Evolutionary conservation across 352 stramenopile species (phyloP).

Genomic region (Globisporangium takayamanum): DNA sequence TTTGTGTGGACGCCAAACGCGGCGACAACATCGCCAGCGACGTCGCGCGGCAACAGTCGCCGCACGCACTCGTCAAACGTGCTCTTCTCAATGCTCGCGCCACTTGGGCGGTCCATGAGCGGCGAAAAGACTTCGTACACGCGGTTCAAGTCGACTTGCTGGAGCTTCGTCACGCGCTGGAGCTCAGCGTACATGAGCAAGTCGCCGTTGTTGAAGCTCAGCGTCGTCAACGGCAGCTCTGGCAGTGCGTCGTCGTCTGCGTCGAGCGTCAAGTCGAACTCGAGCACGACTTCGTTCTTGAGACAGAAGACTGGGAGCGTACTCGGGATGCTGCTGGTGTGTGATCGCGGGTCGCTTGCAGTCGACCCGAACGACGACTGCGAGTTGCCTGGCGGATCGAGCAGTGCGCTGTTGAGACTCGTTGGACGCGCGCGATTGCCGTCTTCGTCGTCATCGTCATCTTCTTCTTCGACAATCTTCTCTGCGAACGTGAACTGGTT

Average conservation of each 20-base stretch:
- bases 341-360: constrained; percentile 43
- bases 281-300: constrained; percentile 80
- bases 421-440: neutral
- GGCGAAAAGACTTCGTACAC: constrained; percentile 72
- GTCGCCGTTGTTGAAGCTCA: constrained; percentile 81
- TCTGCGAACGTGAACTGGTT: constrained; percentile 61
- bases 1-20: constrained; percentile 64
- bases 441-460: constrained; percentile 48
- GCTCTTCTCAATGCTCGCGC: constrained; percentile 71
- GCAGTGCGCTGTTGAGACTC: constrained; percentile 8
- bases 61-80: constrained; percentile 70
- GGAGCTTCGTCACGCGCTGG: constrained; percentile 64
- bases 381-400: constrained; percentile 10
- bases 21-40: constrained; percentile 43
- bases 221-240: constrained; percentile 54
- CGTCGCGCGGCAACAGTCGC: constrained; percentile 45
- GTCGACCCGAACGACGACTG: constrained; percentile 50
- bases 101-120: constrained; percentile 46
- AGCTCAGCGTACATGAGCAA: constrained; percentile 79
- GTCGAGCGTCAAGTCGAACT: constrained; percentile 78
- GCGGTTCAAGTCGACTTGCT: constrained; percentile 56
- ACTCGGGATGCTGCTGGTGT: constrained; percentile 43
- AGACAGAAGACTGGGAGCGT: constrained; percentile 64
- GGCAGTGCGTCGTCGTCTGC: constrained; percentile 50
- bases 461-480: constrained; percentile 58